Base-by-base conservation (phyloP, 1,284 basidiomycete species). In the Malassezia psittaci region DNA sequence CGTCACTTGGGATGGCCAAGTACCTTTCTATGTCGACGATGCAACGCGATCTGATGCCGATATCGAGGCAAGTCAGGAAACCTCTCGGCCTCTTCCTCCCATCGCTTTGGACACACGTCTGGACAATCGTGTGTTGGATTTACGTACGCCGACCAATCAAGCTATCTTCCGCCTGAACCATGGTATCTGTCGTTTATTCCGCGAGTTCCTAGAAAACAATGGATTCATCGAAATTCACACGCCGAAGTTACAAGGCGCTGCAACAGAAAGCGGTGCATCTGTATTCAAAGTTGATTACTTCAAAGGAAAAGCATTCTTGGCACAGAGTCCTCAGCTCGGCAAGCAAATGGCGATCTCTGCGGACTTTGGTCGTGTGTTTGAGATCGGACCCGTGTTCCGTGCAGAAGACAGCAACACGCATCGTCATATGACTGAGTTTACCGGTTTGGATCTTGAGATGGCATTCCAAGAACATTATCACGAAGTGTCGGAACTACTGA, bases 311-410 rank as follows among this genome's bases (percentile, higher is more conserved):
- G 94, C 94, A 1, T 98, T 83, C 80, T 82, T 99, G 29, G 94
- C 94, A 7, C 94, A 99, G 77, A 89, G 86, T 46, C 94, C 94
- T 41, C 94, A 99, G 76, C 81, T 98, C 13, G 88, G 89, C 47
- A 99, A 99, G 78, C 94, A 99, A 78, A 98, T 98, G 94, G 89
- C 88, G 58, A 98, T 99, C 66, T 89, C 93, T 35, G 90, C 90
- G 59, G 94, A 98, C 79, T 91, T 98, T 76, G 93, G 94, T 74
- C 83, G 88, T 41, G 94, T 99, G 5, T 98, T 93, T 77, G 94
- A 99, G 78, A 90, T 99, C 62, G 93, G 85, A 0, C 65, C 69
- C 54, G 90, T 96, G 48, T 98, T 98, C 81, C 88, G 93, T 63
- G 93, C 93, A n/a, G 93, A 98, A 77, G 84, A 96, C 77, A 87